Base-by-base conservation (phyloP, 164 flowering plant species). In the Dillenia turbinata region DNA sequence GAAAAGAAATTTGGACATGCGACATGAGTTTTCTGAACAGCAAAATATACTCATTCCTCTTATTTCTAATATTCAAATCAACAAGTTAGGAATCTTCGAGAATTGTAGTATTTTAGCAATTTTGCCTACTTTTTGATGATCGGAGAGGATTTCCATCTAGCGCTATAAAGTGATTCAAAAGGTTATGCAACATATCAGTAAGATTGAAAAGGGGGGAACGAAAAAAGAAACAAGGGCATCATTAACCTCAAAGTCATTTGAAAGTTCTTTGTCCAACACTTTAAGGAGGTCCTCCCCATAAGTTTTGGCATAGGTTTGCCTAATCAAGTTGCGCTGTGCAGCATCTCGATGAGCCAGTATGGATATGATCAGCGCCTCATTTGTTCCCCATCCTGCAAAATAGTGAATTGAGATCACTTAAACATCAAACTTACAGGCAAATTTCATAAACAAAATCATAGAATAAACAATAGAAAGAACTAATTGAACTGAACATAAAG, bases 341-440 rank as follows among this genome's bases (percentile, higher is more conserved):
- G 91, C 83, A 71, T 78, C 83, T 62, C 95, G 75, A 65, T 85
- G 97, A 61, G 81, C 89, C 79, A 90, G 71, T 48, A 90, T 80
- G 49, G 81, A 72, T 44, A 88, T 80, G 65, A 88, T 81, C 74
- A 76, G 55, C 13, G 59, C 74, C 81, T 90, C 97, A 57, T 88
- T 76, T n/a, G 93, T 90, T 64, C 95, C 95, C 89, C 90, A 88
- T 64, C 95, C 95, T 90, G 77, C 66, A 76, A 49, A 58, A 54
- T 14, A 67, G 61, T 56, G 16, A 52, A 15, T 15, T 9, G 33
- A 51, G 54, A 51, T 51, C 22, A 15, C 13, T 2, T 51, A 15
- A 51, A n/a, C 54, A 51, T 12, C 3, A 15, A 17, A 52, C 22
- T 15, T 26, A 52, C 16, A 16, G 9, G 55, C 33, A 52, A 12